Conservation (phyloP, 192 early-diverging fungal genomes). For the Linnemannia elongata region DNA sequence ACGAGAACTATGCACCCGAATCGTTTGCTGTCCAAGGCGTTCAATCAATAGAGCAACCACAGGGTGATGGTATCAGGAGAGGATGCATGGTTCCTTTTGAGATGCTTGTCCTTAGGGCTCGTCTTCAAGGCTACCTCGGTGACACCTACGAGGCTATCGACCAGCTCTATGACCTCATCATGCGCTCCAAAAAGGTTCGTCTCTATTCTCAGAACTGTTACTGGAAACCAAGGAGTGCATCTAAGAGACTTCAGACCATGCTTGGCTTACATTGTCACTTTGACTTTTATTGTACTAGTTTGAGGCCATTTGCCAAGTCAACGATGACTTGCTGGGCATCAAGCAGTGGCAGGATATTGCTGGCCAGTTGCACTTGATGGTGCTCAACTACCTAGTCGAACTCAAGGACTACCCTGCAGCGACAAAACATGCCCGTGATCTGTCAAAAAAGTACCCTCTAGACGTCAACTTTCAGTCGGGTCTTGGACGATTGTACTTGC, state of each 20-base stretch:
- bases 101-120: constrained; percentile 59
- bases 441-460: constrained; percentile 36
- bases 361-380: constrained; percentile 60
- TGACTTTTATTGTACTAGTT: constrained; percentile 8
- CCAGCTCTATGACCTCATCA: constrained; percentile 56
- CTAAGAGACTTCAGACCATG: too few relatives aligned
- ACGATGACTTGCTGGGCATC: constrained; percentile 20
- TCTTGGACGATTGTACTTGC: constrained; percentile 62
- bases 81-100: constrained; percentile 68
- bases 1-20: constrained; percentile 57
- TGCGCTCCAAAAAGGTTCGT: constrained; percentile 60
- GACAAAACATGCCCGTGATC: constrained; percentile 48
- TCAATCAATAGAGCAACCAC: constrained; percentile 27
- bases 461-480: constrained; percentile 60
- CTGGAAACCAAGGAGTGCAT: background rate
- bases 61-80: constrained; percentile 7
- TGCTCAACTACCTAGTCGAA: constrained; percentile 59
- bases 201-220: background rate
- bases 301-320: constrained; percentile 35
- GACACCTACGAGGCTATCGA: constrained; percentile 59
- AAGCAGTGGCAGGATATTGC: constrained; percentile 56
- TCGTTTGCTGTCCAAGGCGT: constrained; percentile 10
- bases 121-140: constrained; percentile 57
- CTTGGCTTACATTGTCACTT: too few relatives aligned
- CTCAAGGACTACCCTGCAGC: constrained; percentile 60